Base-by-base conservation (phyloP, 495 filamentous ascomycete species). In the Cetradonia linearis region DNA sequence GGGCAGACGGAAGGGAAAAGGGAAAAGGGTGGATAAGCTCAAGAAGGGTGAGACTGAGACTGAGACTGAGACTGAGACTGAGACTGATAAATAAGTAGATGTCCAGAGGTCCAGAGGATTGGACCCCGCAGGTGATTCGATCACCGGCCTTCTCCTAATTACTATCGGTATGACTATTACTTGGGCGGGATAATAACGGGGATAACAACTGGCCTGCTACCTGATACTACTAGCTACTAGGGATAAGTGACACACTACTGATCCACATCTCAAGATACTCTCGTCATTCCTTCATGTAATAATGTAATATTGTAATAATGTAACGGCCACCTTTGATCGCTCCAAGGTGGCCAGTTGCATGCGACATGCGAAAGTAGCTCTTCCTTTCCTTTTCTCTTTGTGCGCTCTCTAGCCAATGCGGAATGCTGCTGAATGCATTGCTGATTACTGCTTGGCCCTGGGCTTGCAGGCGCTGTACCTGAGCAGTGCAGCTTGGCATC, bases 281-380 rank as follows among this genome's bases (percentile, higher is more conserved):
- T 54, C 33, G 50, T 54, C 31, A 54, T 54, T 54, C 34, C 50
- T 34, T 54, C 50, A 34, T 54, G 50, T 54, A 54, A 54, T 54
- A 20, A n/a, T n/a, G n/a, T n/a, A n/a, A n/a, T n/a, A n/a, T n/a
- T n/a, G n/a, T 20, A 20, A 20, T n/a, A 20, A n/a, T 16, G 42
- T 5, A 54, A 54, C 50, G 50, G 50, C 50, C 1, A 54, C 11
- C 16, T 36, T 13, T n/a, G 28, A 36, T 36, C 2, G 50, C 30
- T 54, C 50, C 34, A 54, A 54, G n/a, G 11, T n/a, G 31, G n/a
- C 50, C 34, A 54, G 50, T 28, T 54, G 50, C 50, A 54, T 31
- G 50, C n/a, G 50, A 54, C 42, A 46, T 46, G 42, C 42, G 42
- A 46, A 46, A 46, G 42, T 46, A 20, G 42, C 42, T 4, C 42